Conservation (phyloP, 345 rosid genomes). For the Brassica incana region DNA sequence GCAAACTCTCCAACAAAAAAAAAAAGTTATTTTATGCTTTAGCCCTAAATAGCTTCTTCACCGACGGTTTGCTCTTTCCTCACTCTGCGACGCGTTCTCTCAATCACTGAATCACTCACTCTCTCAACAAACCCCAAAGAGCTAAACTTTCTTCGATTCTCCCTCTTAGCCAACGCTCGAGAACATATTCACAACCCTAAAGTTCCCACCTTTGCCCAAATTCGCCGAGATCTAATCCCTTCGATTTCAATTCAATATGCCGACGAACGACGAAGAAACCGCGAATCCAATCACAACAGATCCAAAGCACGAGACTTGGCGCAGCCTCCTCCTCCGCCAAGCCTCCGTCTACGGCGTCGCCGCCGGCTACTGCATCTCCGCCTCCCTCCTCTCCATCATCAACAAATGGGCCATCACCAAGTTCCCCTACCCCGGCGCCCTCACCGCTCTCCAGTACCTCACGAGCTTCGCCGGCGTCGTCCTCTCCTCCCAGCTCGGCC, state of each 20-base stretch:
- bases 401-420: slow-evolving; percentile 98
- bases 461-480: slow-evolving; percentile 86
- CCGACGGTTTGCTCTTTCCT: background rate
- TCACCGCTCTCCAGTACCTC: slow-evolving; percentile 90
- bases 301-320: slow-evolving; percentile 46
- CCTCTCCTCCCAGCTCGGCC: slow-evolving; percentile 54
- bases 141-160: slow-evolving; percentile 25
- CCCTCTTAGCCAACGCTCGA: background rate
- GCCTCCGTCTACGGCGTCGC: slow-evolving; percentile 77
- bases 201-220: background rate
- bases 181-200: background rate
- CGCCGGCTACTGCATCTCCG: slow-evolving; percentile 88
- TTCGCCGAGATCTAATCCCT: background rate
- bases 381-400: slow-evolving; percentile 92
- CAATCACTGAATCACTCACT: background rate
- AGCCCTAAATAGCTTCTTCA: background rate
- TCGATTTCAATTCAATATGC: slow-evolving; percentile 37
- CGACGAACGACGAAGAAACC: slow-evolving; percentile 52
- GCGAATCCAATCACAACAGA: slow-evolving; percentile 33
- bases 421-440: slow-evolving; percentile 95
- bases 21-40: background rate
- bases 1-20: too few relatives aligned
- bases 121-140: background rate
- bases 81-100: background rate
- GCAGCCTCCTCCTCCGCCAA: slow-evolving; percentile 48